phyloP scores from a whole-genome alignment of 257 asterid genomes.

The Asclepias syriaca region DNA sequence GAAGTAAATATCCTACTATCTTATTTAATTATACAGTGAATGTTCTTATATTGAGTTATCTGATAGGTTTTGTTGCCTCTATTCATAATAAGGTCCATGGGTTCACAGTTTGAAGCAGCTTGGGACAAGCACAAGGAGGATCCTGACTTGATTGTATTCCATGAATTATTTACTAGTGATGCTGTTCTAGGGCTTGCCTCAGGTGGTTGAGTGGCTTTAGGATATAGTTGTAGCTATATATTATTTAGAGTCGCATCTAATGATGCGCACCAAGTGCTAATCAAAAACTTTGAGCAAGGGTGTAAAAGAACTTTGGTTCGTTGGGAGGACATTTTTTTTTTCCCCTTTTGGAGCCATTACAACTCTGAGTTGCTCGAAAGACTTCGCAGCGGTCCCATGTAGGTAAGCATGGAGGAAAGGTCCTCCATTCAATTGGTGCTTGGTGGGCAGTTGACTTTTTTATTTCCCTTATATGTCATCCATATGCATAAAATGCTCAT shows the following conservation, averaged over 20 bases:
- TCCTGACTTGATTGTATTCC: constrained; percentile 51
- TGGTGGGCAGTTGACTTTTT: too few relatives aligned
- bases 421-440: too few relatives aligned
- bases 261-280: background rate
- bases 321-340: background rate
- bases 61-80: constrained; percentile 7
- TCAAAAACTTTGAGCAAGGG: background rate
- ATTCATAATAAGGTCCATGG: constrained; percentile 41
- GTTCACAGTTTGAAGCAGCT: constrained; percentile 49
- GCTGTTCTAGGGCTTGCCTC: constrained; percentile 21
- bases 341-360: too few relatives aligned
- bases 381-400: too few relatives aligned
- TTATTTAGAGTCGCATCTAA: background rate
- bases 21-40: background rate
- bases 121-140: constrained; percentile 80
- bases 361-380: too few relatives aligned
- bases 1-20: constrained; percentile 41
- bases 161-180: constrained; percentile 27
- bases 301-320: background rate
- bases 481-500: too few relatives aligned
- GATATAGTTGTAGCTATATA: background rate
- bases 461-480: too few relatives aligned
- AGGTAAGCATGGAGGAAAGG: too few relatives aligned
- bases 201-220: constrained; percentile 4
- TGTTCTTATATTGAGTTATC: background rate